A percentile compares a stretch with the other conserved stretches of the same genome.
These are phyloP conservation scores for Euphorbia corollata DNA, from an alignment of 441 rosid genomes.

Conservation along the genomic window DNA sequence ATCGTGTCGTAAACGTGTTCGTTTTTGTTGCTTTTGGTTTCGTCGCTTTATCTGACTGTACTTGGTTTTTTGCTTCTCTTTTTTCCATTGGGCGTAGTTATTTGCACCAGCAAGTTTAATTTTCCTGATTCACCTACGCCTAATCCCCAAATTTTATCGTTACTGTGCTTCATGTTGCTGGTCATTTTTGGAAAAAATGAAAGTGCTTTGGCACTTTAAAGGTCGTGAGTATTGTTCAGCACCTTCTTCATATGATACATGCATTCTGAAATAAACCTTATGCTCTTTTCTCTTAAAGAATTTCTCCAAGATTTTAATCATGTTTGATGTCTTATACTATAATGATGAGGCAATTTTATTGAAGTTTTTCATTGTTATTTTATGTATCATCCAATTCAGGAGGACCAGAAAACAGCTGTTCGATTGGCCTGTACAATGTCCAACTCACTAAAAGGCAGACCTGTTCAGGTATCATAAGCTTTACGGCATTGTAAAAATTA, in stretches of 20 bases:
- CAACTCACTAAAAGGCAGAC: constrained; percentile 86
- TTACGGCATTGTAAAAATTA: constrained; percentile 12
- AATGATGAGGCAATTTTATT: constrained; percentile 2
- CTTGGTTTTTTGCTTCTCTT: too few relatives aligned
- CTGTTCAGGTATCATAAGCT: constrained; percentile 64
- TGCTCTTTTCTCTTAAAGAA: not conserved
- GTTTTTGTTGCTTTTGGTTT: too few relatives aligned
- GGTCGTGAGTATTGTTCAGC: not conserved
- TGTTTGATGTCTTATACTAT: not conserved
- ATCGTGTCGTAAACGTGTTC: too few relatives aligned
- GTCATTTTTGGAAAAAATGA: too few relatives aligned
- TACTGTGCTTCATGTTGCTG: too few relatives aligned
- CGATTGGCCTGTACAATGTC: constrained; percentile 65
- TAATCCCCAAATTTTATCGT: too few relatives aligned
- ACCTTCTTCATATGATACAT: not conserved
- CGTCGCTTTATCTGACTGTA: too few relatives aligned
- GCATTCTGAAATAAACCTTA: not conserved
- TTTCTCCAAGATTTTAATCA: not conserved
- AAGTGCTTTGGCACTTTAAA: too few relatives aligned
- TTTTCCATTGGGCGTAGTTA: too few relatives aligned
- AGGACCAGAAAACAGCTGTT: constrained; percentile 75
- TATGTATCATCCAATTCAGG: constrained; percentile 40
- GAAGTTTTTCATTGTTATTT: not conserved
- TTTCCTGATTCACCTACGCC: too few relatives aligned
- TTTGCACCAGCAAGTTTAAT: too few relatives aligned